phyloP scores from a whole-genome alignment of 1,139 yeast genomes.

The Diutina catenulata region DNA sequence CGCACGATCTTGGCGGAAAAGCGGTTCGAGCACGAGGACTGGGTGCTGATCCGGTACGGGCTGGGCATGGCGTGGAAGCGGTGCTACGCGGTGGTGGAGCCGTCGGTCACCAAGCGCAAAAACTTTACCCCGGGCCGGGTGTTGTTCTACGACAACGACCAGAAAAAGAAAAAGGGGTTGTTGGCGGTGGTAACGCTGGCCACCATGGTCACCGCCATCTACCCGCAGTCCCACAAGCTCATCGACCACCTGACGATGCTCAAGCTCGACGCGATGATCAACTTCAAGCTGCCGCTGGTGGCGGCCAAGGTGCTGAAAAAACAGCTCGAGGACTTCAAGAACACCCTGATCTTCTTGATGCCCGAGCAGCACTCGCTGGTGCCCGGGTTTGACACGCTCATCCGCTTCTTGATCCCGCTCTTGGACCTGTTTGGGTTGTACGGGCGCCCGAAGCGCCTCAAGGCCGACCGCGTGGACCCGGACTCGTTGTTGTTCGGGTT shows the following conservation, averaged over 20 bases:
- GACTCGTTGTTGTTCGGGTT: constrained; percentile 78
- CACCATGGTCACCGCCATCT: constrained; percentile 76
- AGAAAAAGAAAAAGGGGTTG: constrained; percentile 51
- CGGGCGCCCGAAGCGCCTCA: constrained; percentile 82
- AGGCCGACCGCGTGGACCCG: constrained; percentile 76
- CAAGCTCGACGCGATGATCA: constrained; percentile 74
- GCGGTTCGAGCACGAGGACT: constrained; percentile 79
- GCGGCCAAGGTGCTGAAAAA: constrained; percentile 18
- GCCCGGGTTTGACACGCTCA: constrained; percentile 88
- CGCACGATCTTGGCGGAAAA: constrained; percentile 76
- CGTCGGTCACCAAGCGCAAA: constrained; percentile 35
- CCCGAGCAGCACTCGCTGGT: constrained; percentile 92
- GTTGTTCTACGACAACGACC: constrained; percentile 53
- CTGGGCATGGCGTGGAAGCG: constrained; percentile 98
- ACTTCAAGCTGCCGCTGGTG: constrained; percentile 37
- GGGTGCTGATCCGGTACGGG: constrained; percentile 92
- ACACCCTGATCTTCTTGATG: constrained; percentile 83
- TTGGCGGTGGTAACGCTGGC: constrained; percentile 74
- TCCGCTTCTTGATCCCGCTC: constrained; percentile 75
- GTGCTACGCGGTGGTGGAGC: constrained; percentile 88
- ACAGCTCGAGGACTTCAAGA: constrained; percentile 39
- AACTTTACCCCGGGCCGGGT: constrained; percentile 42
- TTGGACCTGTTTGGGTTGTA: constrained; percentile 80
- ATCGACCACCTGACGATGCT: constrained; percentile 83
- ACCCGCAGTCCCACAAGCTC: constrained; percentile 71